A percentile compares a stretch with the other conserved stretches of the same genome.
Evolutionary conservation across 1,139 yeast species (phyloP).

Genomic region (Neolecta irregularis): DNA sequence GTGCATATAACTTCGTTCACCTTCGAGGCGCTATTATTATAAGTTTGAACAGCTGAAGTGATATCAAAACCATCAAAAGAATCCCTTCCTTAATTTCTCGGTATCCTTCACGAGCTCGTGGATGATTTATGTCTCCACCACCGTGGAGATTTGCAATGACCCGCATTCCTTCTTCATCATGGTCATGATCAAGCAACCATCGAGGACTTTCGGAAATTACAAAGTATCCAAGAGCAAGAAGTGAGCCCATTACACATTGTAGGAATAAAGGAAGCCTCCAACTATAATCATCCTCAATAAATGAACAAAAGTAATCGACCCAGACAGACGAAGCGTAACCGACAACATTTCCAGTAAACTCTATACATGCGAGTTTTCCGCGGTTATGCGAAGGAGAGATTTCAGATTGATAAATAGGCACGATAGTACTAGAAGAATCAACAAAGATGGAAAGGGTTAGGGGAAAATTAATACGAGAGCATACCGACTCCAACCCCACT

Average conservation of each 20-base stretch:
- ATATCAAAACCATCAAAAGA: no score
- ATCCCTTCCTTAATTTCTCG: constrained; percentile 72
- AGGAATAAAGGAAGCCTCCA: constrained; percentile 72
- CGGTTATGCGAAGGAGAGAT: constrained; percentile 80
- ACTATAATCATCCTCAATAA: constrained; percentile 37
- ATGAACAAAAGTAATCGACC: constrained; percentile 75
- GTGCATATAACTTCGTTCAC: constrained; percentile 53
- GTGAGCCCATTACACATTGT: constrained; percentile 60
- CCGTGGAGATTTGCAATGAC: constrained; percentile 73
- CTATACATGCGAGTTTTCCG: constrained; percentile 80
- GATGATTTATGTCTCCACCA: constrained; percentile 40
- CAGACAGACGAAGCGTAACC: constrained; percentile 82
- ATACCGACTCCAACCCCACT: constrained; percentile 56
- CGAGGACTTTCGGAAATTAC: constrained; percentile 38
- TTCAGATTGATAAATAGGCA: constrained; percentile 89
- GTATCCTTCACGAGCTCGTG: constrained; percentile 50
- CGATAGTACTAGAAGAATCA: constrained; percentile 79
- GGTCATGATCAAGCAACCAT: constrained; percentile 53
- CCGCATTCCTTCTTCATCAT: constrained; percentile 72
- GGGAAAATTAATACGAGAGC: no score
- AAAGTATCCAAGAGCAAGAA: constrained; percentile 56
- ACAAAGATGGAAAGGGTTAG: no score
- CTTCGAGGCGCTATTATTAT: constrained; percentile 71
- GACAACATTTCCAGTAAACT: constrained; percentile 78
- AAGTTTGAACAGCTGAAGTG: no score